Base-by-base conservation (phyloP, 768 basidiomycete species). In the Termitomyces sp. region DNA sequence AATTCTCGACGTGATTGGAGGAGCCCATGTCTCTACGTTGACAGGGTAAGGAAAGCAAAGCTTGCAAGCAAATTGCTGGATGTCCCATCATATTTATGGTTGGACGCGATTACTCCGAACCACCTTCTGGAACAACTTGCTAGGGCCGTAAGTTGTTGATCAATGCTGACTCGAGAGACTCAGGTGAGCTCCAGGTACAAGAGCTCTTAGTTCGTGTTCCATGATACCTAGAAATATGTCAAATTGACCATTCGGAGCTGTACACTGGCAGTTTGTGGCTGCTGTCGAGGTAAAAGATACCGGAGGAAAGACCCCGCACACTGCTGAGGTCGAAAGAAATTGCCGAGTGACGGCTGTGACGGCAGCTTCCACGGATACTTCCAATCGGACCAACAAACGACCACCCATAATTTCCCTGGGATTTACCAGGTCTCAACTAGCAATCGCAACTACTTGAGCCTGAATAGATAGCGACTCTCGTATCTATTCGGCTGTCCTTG, bases 1-100 rank as follows among this genome's bases (percentile, higher is more conserved):
- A 75, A 38, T 71, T 68, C 48, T 70, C 56, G 46, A 55, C 59
- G 15, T 28, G 13, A 20, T 45, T 63, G 28, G 59, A 59, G 11
- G 62, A 53, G 7, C 61, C 64, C 62, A 66, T 67, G 42, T 62
- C 58, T 57, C 58, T 57, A 55, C 44, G 42, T 51, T 52, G 57
- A 59, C 61, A 54, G 53, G 57, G 57, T 40, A 51, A 52, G 33
- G 44, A 53, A 40, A 57, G 55, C 48, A 38, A 63, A 60, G 20
- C 45, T 45, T 56, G 54, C 39, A 50, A 7, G 22, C 7, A 24
- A 24, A 35, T 39, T 46, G 55, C 40, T 39, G 44, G 18, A 60
- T 52, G 33, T 13, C 15, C 46, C 18, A 28, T 59, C 58, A 45
- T 55, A 63, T 63, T 63, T 63, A 63, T 57, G 59, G 32, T 35